Conservation (phyloP, 1,284 basidiomycete species). For the Cryptococcus sp. region DNA sequence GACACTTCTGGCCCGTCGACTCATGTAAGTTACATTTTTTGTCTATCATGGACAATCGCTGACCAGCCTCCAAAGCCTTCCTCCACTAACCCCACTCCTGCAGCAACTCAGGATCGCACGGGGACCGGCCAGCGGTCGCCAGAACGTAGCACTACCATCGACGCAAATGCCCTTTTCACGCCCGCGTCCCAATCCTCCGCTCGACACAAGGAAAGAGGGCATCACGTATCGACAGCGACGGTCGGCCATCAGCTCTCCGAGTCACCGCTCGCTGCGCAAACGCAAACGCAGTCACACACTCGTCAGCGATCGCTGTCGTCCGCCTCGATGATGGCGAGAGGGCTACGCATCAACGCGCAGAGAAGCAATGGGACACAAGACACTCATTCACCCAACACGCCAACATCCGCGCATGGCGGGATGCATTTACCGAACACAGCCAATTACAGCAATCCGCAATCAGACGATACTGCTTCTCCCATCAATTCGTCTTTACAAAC, state of each 20-base stretch:
- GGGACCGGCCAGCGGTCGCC: too few species aligned
- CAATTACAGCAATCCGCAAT: constrained; percentile 2
- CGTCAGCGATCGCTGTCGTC: constrained; percentile 28
- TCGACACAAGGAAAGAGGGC: too few species aligned
- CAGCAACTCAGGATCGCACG: too few species aligned
- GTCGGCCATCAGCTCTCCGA: neutral
- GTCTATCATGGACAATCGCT: neutral
- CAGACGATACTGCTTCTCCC: constrained; percentile 21
- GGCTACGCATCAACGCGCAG: constrained; percentile 15
- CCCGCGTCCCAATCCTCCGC: too few species aligned
- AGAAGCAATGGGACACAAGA: too few species aligned
- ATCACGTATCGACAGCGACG: neutral
- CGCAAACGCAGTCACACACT: constrained; percentile 1
- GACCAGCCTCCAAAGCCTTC: neutral
- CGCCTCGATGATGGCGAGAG: constrained; percentile 25
- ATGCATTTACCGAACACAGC: constrained; percentile 1
- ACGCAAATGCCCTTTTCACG: too few species aligned
- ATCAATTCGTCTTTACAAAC: constrained; percentile 24
- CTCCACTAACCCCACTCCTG: too few species aligned
- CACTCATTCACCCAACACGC: too few species aligned
- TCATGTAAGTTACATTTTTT: too few species aligned
- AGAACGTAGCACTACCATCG: too few species aligned
- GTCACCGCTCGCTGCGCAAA: constrained; percentile 2
- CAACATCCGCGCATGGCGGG: too few species aligned
- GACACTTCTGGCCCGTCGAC: neutral